These are phyloP conservation scores for Arthrobotrys megalospora DNA, from an alignment of 2,329 filamentous ascomycete genomes.

Conservation along the genomic window DNA sequence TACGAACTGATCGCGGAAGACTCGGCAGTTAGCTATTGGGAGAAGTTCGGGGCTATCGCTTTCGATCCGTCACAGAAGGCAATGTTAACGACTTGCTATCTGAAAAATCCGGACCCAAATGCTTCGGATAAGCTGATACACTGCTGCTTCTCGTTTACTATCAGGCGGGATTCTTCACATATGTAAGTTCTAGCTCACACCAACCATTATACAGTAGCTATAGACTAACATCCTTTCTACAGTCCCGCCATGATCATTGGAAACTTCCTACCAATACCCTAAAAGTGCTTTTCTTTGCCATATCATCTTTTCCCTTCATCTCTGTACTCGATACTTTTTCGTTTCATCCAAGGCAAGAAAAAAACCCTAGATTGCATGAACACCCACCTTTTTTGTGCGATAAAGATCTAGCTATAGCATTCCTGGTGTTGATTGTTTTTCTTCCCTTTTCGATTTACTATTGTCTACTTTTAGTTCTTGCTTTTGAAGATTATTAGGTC, in stretches of 20 bases:
- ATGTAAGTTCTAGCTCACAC: conserved; percentile 77
- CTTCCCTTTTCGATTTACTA: conserved; percentile 1
- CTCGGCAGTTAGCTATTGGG: conserved; percentile 96
- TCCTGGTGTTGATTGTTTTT: conserved; percentile 42
- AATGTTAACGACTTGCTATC: conserved; percentile 89
- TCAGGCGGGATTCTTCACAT: conserved; percentile 93
- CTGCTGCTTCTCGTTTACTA: conserved; percentile 98
- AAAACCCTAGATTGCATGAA: conserved; percentile 44
- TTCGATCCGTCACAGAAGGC: conserved; percentile 96
- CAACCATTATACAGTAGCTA: not conserved
- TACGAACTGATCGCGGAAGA: conserved; percentile 97
- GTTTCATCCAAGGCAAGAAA: conserved; percentile 22
- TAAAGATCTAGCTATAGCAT: conserved; percentile 35
- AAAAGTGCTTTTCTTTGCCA: conserved; percentile 70
- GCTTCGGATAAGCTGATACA: conserved; percentile 82
- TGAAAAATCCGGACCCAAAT: conserved; percentile 83
- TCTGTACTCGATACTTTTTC: conserved; percentile 9
- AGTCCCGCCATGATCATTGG: conserved; percentile 96
- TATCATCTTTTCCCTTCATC: conserved; percentile 30
- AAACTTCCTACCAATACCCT: conserved; percentile 88
- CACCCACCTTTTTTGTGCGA: conserved; percentile 16
- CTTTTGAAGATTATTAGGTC: conserved; percentile 15
- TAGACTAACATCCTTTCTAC: conserved; percentile 62
- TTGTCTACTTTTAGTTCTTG: conserved; percentile 6
- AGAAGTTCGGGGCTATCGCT: conserved; percentile 97